Base-by-base conservation (phyloP, 2,329 filamentous ascomycete species). In the Aspergillus unguis region DNA sequence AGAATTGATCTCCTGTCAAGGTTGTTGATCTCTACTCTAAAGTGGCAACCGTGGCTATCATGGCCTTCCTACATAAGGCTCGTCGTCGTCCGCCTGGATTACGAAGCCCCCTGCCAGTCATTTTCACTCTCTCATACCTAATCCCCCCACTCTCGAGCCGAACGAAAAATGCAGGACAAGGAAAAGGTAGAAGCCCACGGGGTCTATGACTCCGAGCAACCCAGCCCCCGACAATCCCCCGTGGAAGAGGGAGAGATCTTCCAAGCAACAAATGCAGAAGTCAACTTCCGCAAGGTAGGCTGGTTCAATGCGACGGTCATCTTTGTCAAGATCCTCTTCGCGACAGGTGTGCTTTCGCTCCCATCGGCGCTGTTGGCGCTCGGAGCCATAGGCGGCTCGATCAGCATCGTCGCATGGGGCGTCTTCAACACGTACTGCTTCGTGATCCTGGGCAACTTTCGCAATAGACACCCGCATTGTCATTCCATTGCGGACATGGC, bases 401-500 rank as follows among this genome's bases (percentile, higher is more conserved):
- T 62, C 35, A 58, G 52, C n/a, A 35, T 62, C 7, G 37, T 62
- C 17, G 54, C 45, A 31, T 62, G 58, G 58, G 44, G 54, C 8
- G 49, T 8, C 23, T 65, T 82, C 32, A 80, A 79, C 58, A 78
- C 78, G 0, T 72, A 79, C 61, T 75, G 75, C 6, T 50, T 50
- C 17, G 46, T 59, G 29, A 68, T 81, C 3, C 73, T 77, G 54
- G 79, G 79, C 33, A 67, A 80, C 46, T 82, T 81, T 55, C 70
- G 78, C n/a, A 76, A 77, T 53, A 65, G 67, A 26, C 76, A 82
- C 51, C 74, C 77, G 0, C 73, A 74, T 26, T 81, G 79, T 52
- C 80, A 83, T 59, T 75, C 71, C 10, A 77, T 81, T 40, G 75
- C 78, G 25, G 81, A 85, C 54, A 85, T 85, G 81, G 80, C 79